A percentile compares a stretch with the other conserved stretches of the same genome.
Conservation (phyloP, 2,329 filamentous ascomycete species). For the Colletotrichum falcatum region DNA sequence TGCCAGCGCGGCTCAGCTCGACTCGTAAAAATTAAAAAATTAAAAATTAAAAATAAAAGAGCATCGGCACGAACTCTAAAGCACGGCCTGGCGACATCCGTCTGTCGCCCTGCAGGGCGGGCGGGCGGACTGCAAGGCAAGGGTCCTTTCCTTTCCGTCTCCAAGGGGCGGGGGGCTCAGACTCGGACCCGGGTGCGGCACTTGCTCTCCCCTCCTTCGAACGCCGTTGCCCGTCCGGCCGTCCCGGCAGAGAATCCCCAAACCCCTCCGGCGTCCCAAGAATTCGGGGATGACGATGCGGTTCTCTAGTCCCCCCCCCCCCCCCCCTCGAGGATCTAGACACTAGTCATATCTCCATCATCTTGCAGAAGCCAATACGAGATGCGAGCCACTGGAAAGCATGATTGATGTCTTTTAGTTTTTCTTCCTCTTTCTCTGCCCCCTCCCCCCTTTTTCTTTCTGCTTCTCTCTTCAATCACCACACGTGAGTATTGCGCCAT, state of each 20-base stretch:
- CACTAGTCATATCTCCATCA: neutral
- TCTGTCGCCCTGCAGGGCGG: neutral
- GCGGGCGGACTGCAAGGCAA: neutral
- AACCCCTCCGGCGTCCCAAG: neutral
- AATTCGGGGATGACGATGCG: neutral
- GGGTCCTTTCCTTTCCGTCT: neutral
- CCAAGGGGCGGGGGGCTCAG: neutral
- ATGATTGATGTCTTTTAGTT: too few relatives aligned
- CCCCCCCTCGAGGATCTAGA: too few relatives aligned
- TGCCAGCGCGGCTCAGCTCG: neutral
- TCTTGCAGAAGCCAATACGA: neutral
- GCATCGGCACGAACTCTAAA: neutral
- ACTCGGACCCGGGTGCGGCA: neutral
- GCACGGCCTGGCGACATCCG: neutral
- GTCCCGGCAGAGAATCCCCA: neutral
- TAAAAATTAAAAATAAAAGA: rapidly evolving
- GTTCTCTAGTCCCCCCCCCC: neutral
- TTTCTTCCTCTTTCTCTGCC: neutral
- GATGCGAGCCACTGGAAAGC: neutral
- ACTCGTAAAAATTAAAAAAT: neutral
- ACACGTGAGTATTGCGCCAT: neutral
- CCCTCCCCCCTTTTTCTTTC: neutral
- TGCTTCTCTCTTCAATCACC: neutral
- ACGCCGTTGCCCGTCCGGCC: neutral
- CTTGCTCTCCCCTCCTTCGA: neutral